These are phyloP conservation scores for Blastocystis sp. DNA, from an alignment of 352 stramenopile species.

Conservation along the genomic window DNA sequence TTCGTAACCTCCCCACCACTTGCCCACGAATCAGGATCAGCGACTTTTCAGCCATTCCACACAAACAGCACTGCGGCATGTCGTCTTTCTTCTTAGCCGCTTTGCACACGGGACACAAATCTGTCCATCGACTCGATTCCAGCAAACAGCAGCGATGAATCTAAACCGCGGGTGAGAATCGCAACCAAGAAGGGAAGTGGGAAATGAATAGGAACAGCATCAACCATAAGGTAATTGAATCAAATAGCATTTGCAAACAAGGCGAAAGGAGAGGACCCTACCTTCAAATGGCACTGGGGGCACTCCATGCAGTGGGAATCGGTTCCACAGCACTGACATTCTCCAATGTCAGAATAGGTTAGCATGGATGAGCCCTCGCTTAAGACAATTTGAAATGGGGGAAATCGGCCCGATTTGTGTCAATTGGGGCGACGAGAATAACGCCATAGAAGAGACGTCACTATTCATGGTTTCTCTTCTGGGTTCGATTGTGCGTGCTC, in stretches of 20 bases:
- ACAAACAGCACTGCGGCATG: conserved; percentile 5
- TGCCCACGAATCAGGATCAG: conserved; percentile 8
- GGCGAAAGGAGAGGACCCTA: neutral
- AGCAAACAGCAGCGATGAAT: neutral
- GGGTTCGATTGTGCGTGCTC: too few relatives aligned
- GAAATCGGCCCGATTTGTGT: neutral
- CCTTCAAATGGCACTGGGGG: conserved; percentile 25
- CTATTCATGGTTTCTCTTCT: too few relatives aligned
- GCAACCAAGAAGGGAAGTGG: neutral
- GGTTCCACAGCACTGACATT: conserved; percentile 34
- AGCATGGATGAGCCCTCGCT: conserved; percentile 14
- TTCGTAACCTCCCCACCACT: neutral
- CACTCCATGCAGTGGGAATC: neutral
- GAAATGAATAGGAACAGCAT: neutral
- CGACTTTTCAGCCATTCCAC: neutral
- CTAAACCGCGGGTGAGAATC: neutral
- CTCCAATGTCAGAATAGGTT: conserved; percentile 14
- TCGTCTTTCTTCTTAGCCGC: neutral
- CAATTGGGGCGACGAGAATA: neutral
- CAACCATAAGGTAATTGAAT: neutral
- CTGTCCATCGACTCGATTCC: too few relatives aligned
- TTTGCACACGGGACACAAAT: conserved; percentile 1
- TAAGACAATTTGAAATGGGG: neutral
- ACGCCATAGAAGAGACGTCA: too few relatives aligned
- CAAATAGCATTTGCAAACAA: neutral